A percentile compares a stretch with the other conserved stretches of the same genome.
These are phyloP conservation scores for Ogataea glucozyma DNA, from an alignment of 805 yeast genomes.

Conservation along the genomic window DNA sequence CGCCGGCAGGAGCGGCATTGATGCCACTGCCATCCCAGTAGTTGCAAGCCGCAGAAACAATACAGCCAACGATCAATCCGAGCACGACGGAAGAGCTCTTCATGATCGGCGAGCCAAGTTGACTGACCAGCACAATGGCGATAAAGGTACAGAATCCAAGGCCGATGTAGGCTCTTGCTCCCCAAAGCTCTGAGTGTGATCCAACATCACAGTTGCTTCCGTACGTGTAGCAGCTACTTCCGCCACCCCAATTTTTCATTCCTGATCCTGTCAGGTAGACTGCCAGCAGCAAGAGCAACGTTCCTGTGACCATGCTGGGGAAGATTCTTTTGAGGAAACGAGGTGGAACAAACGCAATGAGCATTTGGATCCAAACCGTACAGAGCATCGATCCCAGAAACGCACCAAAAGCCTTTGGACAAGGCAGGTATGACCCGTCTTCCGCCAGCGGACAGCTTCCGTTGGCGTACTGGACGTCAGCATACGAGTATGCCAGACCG, in stretches of 20 bases:
- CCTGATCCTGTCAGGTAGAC: constrained; percentile 62
- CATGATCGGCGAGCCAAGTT: constrained; percentile 83
- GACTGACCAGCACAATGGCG: constrained; percentile 66
- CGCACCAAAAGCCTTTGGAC: constrained; percentile 80
- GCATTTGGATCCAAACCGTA: constrained; percentile 67
- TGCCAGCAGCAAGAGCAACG: constrained; percentile 79
- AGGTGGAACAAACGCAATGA: constrained; percentile 70
- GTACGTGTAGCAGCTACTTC: constrained; percentile 57
- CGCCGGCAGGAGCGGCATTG: constrained; percentile 67
- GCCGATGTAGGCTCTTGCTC: constrained; percentile 74
- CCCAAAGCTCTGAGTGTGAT: constrained; percentile 59
- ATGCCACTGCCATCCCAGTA: constrained; percentile 61
- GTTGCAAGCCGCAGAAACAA: constrained; percentile 83
- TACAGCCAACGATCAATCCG: constrained; percentile 77
- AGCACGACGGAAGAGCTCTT: constrained; percentile 79
- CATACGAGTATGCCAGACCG: constrained; percentile 63
- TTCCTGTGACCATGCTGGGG: constrained; percentile 84
- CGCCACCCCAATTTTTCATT: constrained; percentile 79
- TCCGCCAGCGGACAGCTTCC: constrained; percentile 60
- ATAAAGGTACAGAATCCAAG: constrained; percentile 72
- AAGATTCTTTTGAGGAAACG: constrained; percentile 58
- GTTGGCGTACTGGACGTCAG: constrained; percentile 64
- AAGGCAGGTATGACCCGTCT: constrained; percentile 63
- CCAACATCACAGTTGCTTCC: constrained; percentile 43
- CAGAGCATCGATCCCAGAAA: constrained; percentile 67